Conservation (phyloP, 139 green algal species). For the Picochlorum sp. region DNA sequence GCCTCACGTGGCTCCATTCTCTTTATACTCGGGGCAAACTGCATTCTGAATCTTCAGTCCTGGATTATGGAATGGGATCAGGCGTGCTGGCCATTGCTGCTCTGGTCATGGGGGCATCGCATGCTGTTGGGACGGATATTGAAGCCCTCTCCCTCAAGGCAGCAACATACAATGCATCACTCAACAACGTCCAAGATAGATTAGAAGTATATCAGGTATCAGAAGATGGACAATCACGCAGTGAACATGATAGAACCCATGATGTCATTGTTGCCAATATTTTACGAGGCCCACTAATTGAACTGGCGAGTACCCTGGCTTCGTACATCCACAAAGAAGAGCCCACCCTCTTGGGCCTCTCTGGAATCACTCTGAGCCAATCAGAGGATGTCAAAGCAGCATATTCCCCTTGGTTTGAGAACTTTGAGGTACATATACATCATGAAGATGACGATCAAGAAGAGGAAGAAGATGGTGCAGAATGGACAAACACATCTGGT, state of each 20-base stretch:
- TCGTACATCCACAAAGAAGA: conserved; percentile 18
- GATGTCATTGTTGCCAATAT: conserved; percentile 65
- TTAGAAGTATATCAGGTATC: conserved; percentile 23
- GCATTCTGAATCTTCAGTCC: conserved; percentile 18
- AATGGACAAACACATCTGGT: too few relatives aligned
- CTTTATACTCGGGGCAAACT: neutral
- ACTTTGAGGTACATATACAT: conserved; percentile 13
- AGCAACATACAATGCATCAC: conserved; percentile 50
- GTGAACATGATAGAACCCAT: neutral
- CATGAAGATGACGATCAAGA: too few relatives aligned
- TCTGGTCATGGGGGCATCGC: conserved; percentile 47
- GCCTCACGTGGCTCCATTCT: conserved; percentile 46
- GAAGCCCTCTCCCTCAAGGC: conserved; percentile 56
- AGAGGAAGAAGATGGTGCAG: too few relatives aligned
- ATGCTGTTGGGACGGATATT: conserved; percentile 62
- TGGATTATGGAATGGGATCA: conserved; percentile 74
- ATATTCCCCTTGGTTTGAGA: conserved; percentile 19
- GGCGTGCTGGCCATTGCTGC: conserved; percentile 72
- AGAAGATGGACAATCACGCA: neutral
- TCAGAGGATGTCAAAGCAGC: conserved; percentile 12
- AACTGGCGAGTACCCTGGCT: conserved; percentile 39
- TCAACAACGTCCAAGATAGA: conserved; percentile 48
- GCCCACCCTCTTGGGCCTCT: conserved; percentile 48
- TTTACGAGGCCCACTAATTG: conserved; percentile 59
- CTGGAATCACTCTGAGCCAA: conserved; percentile 56